Base-by-base conservation (phyloP, 2,329 filamentous ascomycete genomes). In the Alternaria brassicicola region DNA sequence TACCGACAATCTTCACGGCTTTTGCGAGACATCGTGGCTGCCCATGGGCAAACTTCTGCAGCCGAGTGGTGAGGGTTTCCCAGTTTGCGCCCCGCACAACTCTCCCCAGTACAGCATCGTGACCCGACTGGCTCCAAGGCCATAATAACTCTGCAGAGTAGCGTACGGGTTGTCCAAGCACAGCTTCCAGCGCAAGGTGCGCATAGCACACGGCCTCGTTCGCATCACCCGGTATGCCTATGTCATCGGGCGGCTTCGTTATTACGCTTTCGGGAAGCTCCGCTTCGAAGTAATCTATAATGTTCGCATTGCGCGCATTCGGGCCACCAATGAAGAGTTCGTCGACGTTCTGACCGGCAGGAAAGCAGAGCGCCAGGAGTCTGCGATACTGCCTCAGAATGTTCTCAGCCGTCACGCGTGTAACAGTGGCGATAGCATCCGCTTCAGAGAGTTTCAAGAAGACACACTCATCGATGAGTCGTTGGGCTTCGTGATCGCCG, bases 281-380 rank as follows among this genome's bases (percentile, higher is more conserved):
- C 70, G 52, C 66, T 68, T 84, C 81, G 61, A 88, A 81, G 67
- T 81, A 85, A 6, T 79, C 68, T 3, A 78, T 78, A 63, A 88
- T 87, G 62, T 86, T 87, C 1, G 83, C 82, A 65, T 88, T 87
- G 59, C 81, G 79, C 0, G 85, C 84, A 17, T 84, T 84, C 5
- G 83, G 84, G 10, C 86, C 85, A 68, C 85, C 87, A 81, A 88
- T 84, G 76, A 84, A 88, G 35, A 88, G 79, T 73, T 88, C 85
- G 4, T 78, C 80, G 52, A 86, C 78, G 13, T 80, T 69, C 63
- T 76, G 76, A 28, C 73, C 73, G 1, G 31, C 21, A 3, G 63
- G 60, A 25, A 66, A 66, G 30, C 45, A 52, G 5, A 49, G 33
- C 3, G 82, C 80, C 45, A 81, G 80, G 57, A 85, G 85, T 30